Evolutionary conservation across 2,329 filamentous ascomycete genomes (phyloP), one percentile per base, ranked within the genome.

Genomic region (Pseudohalonectria lignicola): DNA sequence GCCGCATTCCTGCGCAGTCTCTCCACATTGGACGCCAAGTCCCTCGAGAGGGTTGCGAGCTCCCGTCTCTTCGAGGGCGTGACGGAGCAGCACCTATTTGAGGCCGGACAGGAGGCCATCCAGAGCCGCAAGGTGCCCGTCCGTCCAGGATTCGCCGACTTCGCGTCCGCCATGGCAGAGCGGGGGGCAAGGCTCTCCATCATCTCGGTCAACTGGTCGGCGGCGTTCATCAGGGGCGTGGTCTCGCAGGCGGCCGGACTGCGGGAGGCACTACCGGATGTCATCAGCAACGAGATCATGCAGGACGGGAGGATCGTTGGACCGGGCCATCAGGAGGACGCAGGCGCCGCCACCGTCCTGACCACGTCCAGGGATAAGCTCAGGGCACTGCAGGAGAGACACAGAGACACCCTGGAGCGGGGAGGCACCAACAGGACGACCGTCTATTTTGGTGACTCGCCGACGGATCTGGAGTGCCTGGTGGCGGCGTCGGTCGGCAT

Each of bases 381-480:
- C 15, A 51, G 55, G 10, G 64, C 58, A 3, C 47, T 71, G 41
- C 39, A 50, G n/a, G 36, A 15, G 6, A 25, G 36, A 12, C 44
- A 40, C 1, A 18, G 18, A 21, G 8, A 17, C 8, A 18, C 31
- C n/a, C 29, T 36, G 10, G 15, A 36, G 6, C 20, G 12, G 5
- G 12, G 25, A 7, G 17, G 19, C 23, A 33, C 41, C 10, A 12
- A n/a, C 23, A 45, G 39, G 48, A 49, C 42, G 5, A 49, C 59
- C n/a, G 50, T 71, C n/a, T 77, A 76, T 53, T 65, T 75, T 49
- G 73, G 73, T 7, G 73, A 77, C 49, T 74, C 72, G 20, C 62
- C 62, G 2, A 76, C 72, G 2, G 73, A 77, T 49, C 52, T 76
- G 40, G 64, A 67, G 48, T 76, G 72, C 41, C 52, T 77, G 28